A percentile compares a stretch with the other conserved stretches of the same genome.
Conservation (phyloP, 352 stramenopile genomes). For the Pythium phragmitis region DNA sequence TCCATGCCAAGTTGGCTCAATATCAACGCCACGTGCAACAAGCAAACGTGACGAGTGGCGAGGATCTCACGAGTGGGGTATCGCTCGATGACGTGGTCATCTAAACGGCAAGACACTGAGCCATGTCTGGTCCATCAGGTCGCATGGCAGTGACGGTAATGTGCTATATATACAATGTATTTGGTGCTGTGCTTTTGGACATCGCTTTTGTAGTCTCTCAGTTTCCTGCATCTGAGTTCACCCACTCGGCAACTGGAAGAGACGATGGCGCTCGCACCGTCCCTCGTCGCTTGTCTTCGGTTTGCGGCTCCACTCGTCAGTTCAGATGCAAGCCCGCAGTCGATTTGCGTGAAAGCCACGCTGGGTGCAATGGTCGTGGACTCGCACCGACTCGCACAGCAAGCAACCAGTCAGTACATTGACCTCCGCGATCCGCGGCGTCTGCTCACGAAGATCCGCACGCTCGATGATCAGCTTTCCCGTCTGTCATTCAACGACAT, state of each 20-base stretch:
- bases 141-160: slow-evolving; percentile 2
- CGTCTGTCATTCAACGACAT: slow-evolving; percentile 43
- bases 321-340: slow-evolving; percentile 16
- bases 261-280: slow-evolving; percentile 18
- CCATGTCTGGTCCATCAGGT: background rate
- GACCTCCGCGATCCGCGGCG: slow-evolving; percentile 1
- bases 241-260: background rate
- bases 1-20: slow-evolving; percentile 30
- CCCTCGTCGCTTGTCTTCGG: slow-evolving; percentile 43
- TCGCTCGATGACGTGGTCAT: background rate
- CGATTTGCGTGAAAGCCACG: slow-evolving; percentile 47
- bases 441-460: slow-evolving; percentile 2
- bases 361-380: slow-evolving; percentile 56
- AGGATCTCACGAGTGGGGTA: background rate
- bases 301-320: slow-evolving; percentile 43
- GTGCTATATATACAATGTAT: slow-evolving; percentile 8
- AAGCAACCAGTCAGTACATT: slow-evolving; percentile 22
- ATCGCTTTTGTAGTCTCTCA: background rate
- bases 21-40: slow-evolving; percentile 3
- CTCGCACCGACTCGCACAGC: slow-evolving; percentile 51
- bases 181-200: background rate
- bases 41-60: background rate
- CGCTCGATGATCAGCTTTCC: slow-evolving; percentile 14
- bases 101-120: background rate
- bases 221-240: background rate